phyloP scores from a whole-genome alignment of 345 rosid species.

The Psidium friedrichsthalianum region DNA sequence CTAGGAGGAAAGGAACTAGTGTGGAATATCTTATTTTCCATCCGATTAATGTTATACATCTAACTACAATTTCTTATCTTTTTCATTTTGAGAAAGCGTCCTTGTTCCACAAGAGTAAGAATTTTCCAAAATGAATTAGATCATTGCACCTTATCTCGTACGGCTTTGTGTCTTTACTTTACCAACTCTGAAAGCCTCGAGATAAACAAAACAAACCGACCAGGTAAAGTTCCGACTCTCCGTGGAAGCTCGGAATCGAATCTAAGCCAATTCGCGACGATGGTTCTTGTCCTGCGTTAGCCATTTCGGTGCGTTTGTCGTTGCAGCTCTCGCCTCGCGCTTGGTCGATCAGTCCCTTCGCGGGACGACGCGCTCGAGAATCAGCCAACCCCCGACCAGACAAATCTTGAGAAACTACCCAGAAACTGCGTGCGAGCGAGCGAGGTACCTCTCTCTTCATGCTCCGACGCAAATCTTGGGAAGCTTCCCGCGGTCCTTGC shows the following conservation, averaged over 20 bases:
- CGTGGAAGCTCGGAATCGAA: not conserved
- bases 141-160: not conserved
- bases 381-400: not conserved
- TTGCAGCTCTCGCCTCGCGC: not conserved
- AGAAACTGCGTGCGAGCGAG: too few relatives aligned
- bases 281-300: not conserved
- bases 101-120: not conserved
- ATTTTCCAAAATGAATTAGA: too few relatives aligned
- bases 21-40: not conserved
- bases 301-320: not conserved
- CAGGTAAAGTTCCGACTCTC: not conserved
- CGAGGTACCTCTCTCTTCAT: not conserved
- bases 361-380: not conserved
- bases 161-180: too few relatives aligned
- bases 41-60: not conserved
- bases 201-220: not conserved
- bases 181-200: not conserved
- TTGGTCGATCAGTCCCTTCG: not conserved
- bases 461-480: not conserved
- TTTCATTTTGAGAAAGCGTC: not conserved
- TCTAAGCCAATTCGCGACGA: not conserved
- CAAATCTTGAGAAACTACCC: not conserved
- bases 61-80: not conserved
- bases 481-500: not conserved
- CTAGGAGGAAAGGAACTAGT: not conserved